A percentile compares a stretch with the other conserved stretches of the same genome.
Evolutionary conservation across 1,284 basidiomycete genomes (phyloP).

Genomic region (Sphaerobolus stellatus): DNA sequence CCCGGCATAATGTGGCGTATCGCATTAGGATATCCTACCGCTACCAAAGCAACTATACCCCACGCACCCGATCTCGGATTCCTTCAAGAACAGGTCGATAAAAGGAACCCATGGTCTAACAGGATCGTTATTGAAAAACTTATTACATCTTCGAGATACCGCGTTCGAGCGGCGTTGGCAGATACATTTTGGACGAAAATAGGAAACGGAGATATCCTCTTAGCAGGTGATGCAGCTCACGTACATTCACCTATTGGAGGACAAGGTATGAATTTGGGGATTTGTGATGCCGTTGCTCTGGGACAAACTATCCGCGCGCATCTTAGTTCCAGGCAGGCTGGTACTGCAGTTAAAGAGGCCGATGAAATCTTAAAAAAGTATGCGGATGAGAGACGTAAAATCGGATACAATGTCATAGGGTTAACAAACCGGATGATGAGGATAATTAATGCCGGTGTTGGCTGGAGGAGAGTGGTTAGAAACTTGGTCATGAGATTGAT

Average conservation of each 20-base stretch:
- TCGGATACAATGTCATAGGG: neutral
- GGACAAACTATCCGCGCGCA: conserved; percentile 18
- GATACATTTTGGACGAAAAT: conserved; percentile 33
- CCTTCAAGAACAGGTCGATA: conserved; percentile 34
- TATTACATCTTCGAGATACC: conserved; percentile 37
- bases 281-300: conserved; percentile 42
- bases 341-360: neutral
- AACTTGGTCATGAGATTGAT: neutral
- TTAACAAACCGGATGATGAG: neutral
- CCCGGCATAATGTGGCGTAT: conserved; percentile 26
- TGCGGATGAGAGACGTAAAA: neutral
- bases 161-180: conserved; percentile 38
- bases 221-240: conserved; percentile 46
- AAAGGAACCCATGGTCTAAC: conserved; percentile 20
- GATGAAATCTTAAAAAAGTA: no score
- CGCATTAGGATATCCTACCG: conserved; percentile 28
- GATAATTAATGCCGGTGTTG: neutral
- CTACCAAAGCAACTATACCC: conserved; percentile 28
- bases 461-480: neutral
- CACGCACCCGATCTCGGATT: conserved; percentile 30
- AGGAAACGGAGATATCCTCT: conserved; percentile 28
- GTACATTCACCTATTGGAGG: conserved; percentile 46
- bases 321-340: neutral
- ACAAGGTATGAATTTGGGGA: conserved; percentile 46
- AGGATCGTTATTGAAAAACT: conserved; percentile 27